These are phyloP conservation scores for Talaromyces liani DNA, from an alignment of 495 filamentous ascomycete species.

Conservation along the genomic window DNA sequence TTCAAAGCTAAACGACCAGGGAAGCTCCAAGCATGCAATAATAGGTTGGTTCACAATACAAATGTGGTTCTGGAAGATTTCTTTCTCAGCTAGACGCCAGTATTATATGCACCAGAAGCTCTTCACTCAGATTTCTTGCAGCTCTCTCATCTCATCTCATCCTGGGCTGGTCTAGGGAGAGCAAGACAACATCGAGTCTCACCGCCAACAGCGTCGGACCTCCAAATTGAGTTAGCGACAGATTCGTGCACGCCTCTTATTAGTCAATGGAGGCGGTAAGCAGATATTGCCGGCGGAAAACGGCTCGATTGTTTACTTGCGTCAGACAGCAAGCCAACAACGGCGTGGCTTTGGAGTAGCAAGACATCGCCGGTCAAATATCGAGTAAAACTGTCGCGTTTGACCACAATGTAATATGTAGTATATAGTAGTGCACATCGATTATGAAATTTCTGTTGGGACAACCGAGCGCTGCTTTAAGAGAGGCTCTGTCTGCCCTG, in stretches of 20 bases:
- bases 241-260: background rate
- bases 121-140: background rate
- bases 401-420: too few relatives aligned
- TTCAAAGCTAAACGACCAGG: background rate
- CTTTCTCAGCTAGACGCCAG: background rate
- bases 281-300: background rate
- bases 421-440: background rate
- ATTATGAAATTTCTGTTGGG: background rate
- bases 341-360: conserved; percentile 14
- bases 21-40: background rate
- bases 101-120: background rate
- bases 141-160: background rate
- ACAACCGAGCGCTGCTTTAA: background rate
- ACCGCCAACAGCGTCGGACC: background rate
- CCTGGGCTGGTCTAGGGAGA: too few relatives aligned
- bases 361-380: background rate
- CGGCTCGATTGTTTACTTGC: background rate
- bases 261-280: background rate
- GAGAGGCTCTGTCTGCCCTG: background rate
- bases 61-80: background rate
- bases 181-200: background rate
- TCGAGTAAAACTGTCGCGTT: background rate
- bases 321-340: background rate
- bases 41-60: background rate
- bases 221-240: background rate